These are phyloP conservation scores for Porogramme epimiltina DNA, from an alignment of 1,284 basidiomycete genomes.

Conservation along the genomic window DNA sequence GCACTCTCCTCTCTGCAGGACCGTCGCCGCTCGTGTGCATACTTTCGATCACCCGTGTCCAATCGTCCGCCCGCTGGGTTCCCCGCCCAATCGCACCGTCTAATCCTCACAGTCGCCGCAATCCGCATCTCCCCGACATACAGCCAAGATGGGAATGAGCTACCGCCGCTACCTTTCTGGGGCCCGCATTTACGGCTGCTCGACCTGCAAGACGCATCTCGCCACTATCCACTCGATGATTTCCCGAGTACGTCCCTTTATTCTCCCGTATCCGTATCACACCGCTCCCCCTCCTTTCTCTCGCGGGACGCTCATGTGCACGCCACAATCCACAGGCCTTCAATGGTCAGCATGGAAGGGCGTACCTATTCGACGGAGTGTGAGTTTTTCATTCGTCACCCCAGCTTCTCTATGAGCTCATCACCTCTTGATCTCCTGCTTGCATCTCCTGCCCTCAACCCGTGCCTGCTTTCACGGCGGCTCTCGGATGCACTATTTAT, in stretches of 20 bases:
- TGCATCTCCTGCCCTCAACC: background rate
- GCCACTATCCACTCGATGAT: conserved; percentile 92
- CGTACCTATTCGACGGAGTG: conserved; percentile 93
- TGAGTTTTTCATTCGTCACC: conserved; percentile 43
- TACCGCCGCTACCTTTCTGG: conserved; percentile 89
- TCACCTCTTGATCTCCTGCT: background rate
- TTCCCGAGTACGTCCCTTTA: conserved; percentile 71
- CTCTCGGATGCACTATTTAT: conserved; percentile 14
- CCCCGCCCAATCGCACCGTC: conserved; percentile 6
- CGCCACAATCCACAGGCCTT: conserved; percentile 63
- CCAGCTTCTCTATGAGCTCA: conserved; percentile 4
- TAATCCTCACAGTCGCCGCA: background rate
- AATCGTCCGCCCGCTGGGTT: conserved; percentile 5
- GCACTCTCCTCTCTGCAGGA: conserved; percentile 11
- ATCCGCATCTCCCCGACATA: conserved; percentile 1
- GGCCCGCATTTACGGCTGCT: conserved; percentile 90
- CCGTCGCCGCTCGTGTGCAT: conserved; percentile 1
- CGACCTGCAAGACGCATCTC: conserved; percentile 90
- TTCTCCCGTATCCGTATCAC: too few relatives aligned
- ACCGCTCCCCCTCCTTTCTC: conserved; percentile 2
- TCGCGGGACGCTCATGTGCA: conserved; percentile 8
- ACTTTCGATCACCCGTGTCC: conserved; percentile 1
- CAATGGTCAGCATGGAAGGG: conserved; percentile 93
- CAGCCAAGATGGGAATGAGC: conserved; percentile 76
- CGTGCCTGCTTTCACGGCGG: background rate